Base-by-base conservation (phyloP, 139 green algal species). In the Nannochloris sp. region DNA sequence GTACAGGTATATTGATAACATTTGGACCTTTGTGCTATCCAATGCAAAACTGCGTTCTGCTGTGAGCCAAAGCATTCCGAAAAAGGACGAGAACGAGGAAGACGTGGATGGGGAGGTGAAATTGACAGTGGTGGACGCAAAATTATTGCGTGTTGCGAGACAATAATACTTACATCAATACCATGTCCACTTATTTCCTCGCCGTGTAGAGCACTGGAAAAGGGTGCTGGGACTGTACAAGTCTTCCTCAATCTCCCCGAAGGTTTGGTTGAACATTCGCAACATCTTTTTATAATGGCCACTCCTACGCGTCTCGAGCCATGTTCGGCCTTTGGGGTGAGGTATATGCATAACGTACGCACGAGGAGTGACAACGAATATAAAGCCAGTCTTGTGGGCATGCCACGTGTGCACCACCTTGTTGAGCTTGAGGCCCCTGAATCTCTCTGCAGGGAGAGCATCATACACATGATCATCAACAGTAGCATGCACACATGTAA, bases 1-100 rank as follows among this genome's bases (percentile, higher is more conserved):
- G 31, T 83, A 83, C 54, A 63, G 76, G 24, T 81, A 72, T 55
- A 74, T 67, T 44, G 76, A 83, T 61, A 81, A 79, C 27, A 73
- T 81, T 11, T 82, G 75, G 75, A 82, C 73, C 7, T 82, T 82
- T 48, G 55, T 82, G 5, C 25, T 82, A 16, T 74, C 72, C 3
- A 43, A 77, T 29, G 64, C 68, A 16, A 67, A 37, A 14, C 65
- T 82, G 46, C 25, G 51, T 15, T 34, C 71, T 15, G 44, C 65
- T 4, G 63, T 57, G 43, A 64, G 23, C 36, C 27, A 57, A 31
- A 48, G 58, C 15, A n/a, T n/a, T 31, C 31, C 46, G 11, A 63
- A 46, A 44, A 60, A 65, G 9, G 68, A 75, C 9, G 68, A 75
- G 60, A 16, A 66, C 43, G 61, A 70, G 61, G 29, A 71, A n/a